Evolutionary conservation across 73 alveolate genomes (phyloP).

Genomic region (Paramecium biaurelia): DNA sequence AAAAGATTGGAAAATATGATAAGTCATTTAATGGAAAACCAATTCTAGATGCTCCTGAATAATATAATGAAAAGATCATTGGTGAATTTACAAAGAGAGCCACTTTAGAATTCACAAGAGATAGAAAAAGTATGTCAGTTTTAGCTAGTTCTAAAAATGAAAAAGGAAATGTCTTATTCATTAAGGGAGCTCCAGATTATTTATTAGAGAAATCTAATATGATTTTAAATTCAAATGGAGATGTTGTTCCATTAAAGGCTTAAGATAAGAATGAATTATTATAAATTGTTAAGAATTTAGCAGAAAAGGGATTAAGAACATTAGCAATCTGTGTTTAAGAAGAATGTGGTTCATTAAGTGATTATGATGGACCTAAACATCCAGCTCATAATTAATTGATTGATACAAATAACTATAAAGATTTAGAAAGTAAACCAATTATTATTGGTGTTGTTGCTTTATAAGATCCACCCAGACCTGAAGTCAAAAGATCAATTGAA

Average conservation of each 20-base stretch:
- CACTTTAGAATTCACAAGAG: constrained; percentile 91
- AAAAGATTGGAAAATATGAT: constrained; percentile 84
- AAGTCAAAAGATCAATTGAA: constrained; percentile 86
- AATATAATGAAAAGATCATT: constrained; percentile 46
- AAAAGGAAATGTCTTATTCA: constrained; percentile 83
- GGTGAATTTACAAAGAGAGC: constrained; percentile 69
- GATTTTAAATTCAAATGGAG: constrained; percentile 66
- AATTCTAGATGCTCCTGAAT: constrained; percentile 48
- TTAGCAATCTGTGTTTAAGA: constrained; percentile 67
- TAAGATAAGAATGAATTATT: background rate
- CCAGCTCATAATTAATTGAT: constrained; percentile 59
- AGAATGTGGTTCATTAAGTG: constrained; percentile 59
- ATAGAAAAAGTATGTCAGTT: constrained; percentile 97
- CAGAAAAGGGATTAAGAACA: constrained; percentile 67
- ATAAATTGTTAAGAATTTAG: constrained; percentile 20
- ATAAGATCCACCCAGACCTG: constrained; percentile 96
- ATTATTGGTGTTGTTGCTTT: constrained; percentile 91
- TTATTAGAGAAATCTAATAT: constrained; percentile 77
- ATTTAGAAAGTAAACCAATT: constrained; percentile 71
- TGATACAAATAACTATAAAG: constrained; percentile 68
- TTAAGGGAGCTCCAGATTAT: constrained; percentile 96
- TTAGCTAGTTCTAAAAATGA: constrained; percentile 70
- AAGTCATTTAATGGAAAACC: constrained; percentile 18
- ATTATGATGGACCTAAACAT: constrained; percentile 73
- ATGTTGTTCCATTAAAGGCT: constrained; percentile 37